Percentiles rank a stretch among this genome's conserved stretches.
phyloP scores from a whole-genome alignment of 2,329 filamentous ascomycete species.

The Ophiostoma triangulosporum region DNA sequence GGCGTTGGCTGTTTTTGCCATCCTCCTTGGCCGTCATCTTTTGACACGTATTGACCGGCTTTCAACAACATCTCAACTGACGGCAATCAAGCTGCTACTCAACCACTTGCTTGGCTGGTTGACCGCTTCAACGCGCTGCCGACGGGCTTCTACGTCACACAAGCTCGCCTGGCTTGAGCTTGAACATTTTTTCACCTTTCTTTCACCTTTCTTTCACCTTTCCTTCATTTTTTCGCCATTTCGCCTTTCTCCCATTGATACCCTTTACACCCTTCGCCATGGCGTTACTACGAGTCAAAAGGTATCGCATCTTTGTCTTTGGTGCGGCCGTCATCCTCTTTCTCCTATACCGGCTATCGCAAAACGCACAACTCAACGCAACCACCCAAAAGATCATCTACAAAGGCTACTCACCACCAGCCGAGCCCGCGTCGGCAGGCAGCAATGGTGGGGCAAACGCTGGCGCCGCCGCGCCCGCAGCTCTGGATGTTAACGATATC shows the following conservation, averaged over 20 bases:
- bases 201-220: background rate
- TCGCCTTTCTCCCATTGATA: background rate
- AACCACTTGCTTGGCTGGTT: background rate
- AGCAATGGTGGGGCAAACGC: background rate
- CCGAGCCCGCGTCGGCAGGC: background rate
- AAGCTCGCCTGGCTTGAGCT: background rate
- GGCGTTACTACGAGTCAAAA: conserved; percentile 41
- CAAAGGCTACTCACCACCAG: conserved; percentile 8
- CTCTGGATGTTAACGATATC: background rate
- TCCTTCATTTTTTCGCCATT: no score
- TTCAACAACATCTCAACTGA: no score
- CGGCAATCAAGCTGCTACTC: background rate
- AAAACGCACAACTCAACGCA: conserved; percentile 25
- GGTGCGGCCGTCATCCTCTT: conserved; percentile 42
- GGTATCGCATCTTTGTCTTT: conserved; percentile 47
- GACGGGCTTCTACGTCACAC: background rate
- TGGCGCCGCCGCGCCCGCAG: conserved; percentile 1
- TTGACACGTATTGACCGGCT: no score
- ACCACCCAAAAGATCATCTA: conserved; percentile 11
- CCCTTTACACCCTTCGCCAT: background rate
- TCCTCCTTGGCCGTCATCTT: no score
- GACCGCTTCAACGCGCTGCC: background rate
- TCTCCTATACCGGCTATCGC: conserved; percentile 35
- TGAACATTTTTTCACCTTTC: no score
- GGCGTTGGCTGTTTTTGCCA: no score